Conservation (phyloP, 805 yeast species). For the Starmerella stigmatis region DNA sequence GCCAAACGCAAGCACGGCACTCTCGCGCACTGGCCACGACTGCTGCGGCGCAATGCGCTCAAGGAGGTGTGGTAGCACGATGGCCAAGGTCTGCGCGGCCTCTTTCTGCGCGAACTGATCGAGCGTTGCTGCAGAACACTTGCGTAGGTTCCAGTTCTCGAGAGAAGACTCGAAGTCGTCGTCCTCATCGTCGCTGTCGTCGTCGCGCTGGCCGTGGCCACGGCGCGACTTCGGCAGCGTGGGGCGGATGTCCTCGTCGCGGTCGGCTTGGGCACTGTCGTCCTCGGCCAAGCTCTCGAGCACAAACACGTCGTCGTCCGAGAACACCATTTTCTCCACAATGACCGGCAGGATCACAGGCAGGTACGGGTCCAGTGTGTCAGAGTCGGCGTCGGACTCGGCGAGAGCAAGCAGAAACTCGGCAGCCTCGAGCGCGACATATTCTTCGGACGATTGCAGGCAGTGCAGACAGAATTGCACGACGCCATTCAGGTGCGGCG, state of each 20-base stretch:
- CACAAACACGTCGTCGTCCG: slow-evolving; percentile 64
- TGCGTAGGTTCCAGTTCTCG: slow-evolving; percentile 81
- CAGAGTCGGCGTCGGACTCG: slow-evolving; percentile 49
- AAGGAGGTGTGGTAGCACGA: slow-evolving; percentile 65
- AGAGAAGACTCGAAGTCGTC: slow-evolving; percentile 58
- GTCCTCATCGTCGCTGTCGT: slow-evolving; percentile 53
- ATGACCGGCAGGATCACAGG: slow-evolving; percentile 63
- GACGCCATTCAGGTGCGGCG: slow-evolving; percentile 78
- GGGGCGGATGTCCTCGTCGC: slow-evolving; percentile 81
- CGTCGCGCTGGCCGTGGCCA: slow-evolving; percentile 33
- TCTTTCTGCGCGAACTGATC: slow-evolving; percentile 63
- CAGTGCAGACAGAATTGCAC: slow-evolving; percentile 73
- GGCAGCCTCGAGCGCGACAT: slow-evolving; percentile 82
- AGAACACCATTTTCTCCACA: slow-evolving; percentile 73
- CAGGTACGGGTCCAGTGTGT: slow-evolving; percentile 47
- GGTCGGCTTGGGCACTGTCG: slow-evolving; percentile 68
- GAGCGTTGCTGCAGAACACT: slow-evolving; percentile 88
- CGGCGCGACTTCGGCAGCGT: slow-evolving; percentile 58
- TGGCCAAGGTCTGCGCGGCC: slow-evolving; percentile 56
- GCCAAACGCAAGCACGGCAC: slow-evolving; percentile 87
- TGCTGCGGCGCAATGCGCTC: slow-evolving; percentile 50
- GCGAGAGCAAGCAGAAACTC: slow-evolving; percentile 76
- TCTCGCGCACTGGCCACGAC: slow-evolving; percentile 86
- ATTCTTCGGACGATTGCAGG: slow-evolving; percentile 54
- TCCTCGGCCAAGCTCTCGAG: slow-evolving; percentile 61